Percentiles rank a stretch among this genome's conserved stretches.
Evolutionary conservation across 768 basidiomycete genomes (phyloP).

Genomic region (Jaapia argillacea): DNA sequence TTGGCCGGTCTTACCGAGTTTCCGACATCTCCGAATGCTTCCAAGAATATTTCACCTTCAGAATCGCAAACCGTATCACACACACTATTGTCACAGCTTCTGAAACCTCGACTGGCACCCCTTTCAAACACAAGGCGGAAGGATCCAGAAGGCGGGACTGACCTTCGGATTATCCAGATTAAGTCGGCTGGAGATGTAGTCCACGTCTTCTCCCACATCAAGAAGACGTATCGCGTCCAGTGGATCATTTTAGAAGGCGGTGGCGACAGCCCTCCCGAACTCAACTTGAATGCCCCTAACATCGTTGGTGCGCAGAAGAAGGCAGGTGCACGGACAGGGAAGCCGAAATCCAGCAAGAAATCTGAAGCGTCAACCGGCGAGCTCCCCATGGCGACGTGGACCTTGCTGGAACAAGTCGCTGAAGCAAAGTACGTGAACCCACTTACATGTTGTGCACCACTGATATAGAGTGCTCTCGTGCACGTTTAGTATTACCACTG

Average conservation of each 20-base stretch:
- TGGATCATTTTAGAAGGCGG: constrained; percentile 64
- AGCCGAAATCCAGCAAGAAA: constrained; percentile 2
- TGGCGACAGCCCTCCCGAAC: constrained; percentile 29
- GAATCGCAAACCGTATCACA: constrained; percentile 23
- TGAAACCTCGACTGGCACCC: constrained; percentile 21
- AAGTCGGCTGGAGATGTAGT: constrained; percentile 52
- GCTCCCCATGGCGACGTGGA: background rate
- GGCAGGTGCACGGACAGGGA: constrained; percentile 6
- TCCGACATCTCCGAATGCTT: constrained; percentile 53
- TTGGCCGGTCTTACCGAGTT: constrained; percentile 88
- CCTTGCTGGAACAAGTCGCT: constrained; percentile 6
- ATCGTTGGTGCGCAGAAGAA: constrained; percentile 3
- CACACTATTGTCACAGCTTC: constrained; percentile 27
- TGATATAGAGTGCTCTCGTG: constrained; percentile 6
- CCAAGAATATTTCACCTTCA: constrained; percentile 28
- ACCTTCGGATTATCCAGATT: constrained; percentile 31
- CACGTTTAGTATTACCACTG: constrained; percentile 54
- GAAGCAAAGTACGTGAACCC: constrained; percentile 4
- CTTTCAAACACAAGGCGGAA: background rate
- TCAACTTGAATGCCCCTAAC: constrained; percentile 2
- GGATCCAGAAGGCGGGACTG: constrained; percentile 1
- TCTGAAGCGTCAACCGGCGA: background rate
- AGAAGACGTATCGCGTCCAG: constrained; percentile 71
- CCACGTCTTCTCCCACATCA: constrained; percentile 87
- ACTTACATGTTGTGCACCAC: constrained; percentile 1